Base-by-base conservation (phyloP, 2,329 filamentous ascomycete species). In the Colletotrichum sp. region DNA sequence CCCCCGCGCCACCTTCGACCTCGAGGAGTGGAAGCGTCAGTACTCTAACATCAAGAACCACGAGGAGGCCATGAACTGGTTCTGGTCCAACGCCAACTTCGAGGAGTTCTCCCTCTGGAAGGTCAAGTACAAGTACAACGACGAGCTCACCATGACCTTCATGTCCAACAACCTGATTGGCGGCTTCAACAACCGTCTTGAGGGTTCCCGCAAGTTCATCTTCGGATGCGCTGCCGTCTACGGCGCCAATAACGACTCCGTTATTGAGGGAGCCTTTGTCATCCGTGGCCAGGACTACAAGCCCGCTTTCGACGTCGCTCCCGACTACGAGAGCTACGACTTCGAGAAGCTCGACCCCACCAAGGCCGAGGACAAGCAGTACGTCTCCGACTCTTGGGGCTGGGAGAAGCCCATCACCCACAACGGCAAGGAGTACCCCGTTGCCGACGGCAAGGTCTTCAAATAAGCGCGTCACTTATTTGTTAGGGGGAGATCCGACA, bases 101-200 rank as follows among this genome's bases (percentile, higher is more conserved):
- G 94, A 96, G 79, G 97, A 99, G 88, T 99, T 97, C 92, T 98
- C 96, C 72, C 88, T 99, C 86, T 99, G 96, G 95, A 93, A 92
- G 86, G 89, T 96, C 81, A 94, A 96, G 88, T 99, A 98, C 93
- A 98, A 98, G 93, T 99, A 99, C 92, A 98, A 98, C 88, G 93
- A 98, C 77, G 97, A 99, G 93, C 92, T 99, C 80, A 98, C 95
- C 84, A 90, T 97, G 87, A 94, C 94, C 84, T 99, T 99, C 94
- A 99, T 99, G 97, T 96, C 95, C 81, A 95, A 94, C 91, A 99
- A 99, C 92, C 90, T 98, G 87, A 96, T 99, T 85, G 96, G 95
- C 88, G 97, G 97, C 86, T 98, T 99, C 92, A 98, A 98, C 90
- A 92, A 92, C 86, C 97, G 97, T 91, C 95, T 99, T 76, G 97